phyloP scores from a whole-genome alignment of 495 filamentous ascomycete genomes.

The Hypoxylon cercidicola region DNA sequence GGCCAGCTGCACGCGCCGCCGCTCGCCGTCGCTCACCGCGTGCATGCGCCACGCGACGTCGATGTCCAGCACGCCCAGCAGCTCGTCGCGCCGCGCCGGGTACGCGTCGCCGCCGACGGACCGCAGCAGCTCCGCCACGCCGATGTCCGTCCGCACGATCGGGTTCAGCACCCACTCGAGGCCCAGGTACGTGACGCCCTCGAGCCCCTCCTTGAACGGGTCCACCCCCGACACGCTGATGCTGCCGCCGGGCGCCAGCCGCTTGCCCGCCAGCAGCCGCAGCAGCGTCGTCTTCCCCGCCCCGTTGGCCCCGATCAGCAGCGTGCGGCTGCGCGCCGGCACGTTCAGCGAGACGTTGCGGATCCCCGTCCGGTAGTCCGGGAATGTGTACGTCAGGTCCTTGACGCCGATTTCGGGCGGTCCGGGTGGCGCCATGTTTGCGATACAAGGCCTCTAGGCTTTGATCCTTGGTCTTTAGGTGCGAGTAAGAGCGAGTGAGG shows the following conservation, averaged over 20 bases:
- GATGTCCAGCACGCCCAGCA: constrained; percentile 89
- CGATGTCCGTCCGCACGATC: constrained; percentile 94
- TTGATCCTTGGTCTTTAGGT: too few relatives aligned
- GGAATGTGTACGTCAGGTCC: constrained; percentile 88
- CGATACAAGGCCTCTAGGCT: too few relatives aligned
- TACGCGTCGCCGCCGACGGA: constrained; percentile 89
- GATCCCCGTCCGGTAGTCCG: constrained; percentile 79
- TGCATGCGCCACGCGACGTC: constrained; percentile 95
- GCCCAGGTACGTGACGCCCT: constrained; percentile 96
- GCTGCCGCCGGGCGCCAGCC: constrained; percentile 78
- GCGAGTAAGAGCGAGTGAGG: neutral
- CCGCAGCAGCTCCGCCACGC: constrained; percentile 82
- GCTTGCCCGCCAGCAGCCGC: constrained; percentile 86
- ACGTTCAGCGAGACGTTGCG: constrained; percentile 75
- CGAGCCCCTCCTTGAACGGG: constrained; percentile 86
- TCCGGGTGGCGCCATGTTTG: constrained; percentile 11
- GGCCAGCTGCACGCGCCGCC: constrained; percentile 89
- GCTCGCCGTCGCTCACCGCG: constrained; percentile 89
- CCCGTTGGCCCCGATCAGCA: constrained; percentile 96
- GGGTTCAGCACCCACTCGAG: constrained; percentile 99
- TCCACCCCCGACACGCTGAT: constrained; percentile 83
- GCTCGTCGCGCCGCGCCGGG: constrained; percentile 81
- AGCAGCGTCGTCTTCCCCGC: constrained; percentile 98
- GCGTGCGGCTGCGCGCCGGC: constrained; percentile 83
- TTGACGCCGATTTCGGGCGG: constrained; percentile 68